phyloP scores from a whole-genome alignment of 2,329 filamentous ascomycete species.

The Pyrenophora teres region DNA sequence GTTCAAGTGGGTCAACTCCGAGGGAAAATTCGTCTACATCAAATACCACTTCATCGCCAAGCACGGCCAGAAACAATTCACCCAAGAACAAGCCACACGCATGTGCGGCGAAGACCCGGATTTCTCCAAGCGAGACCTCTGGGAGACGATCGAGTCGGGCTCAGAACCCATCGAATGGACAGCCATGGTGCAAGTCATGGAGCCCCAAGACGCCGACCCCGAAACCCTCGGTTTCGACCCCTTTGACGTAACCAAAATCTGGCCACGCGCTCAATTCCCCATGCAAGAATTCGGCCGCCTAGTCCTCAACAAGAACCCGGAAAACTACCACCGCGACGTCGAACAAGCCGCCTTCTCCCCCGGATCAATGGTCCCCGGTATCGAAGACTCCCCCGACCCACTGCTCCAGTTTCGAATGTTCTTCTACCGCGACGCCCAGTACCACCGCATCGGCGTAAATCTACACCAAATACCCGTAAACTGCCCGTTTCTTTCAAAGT shows the following conservation, averaged over 20 bases:
- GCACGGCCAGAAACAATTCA: conserved; percentile 56
- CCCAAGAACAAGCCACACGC: conserved; percentile 51
- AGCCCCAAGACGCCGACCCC: conserved; percentile 53
- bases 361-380: conserved; percentile 57
- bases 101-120: conserved; percentile 58
- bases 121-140: conserved; percentile 56
- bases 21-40: conserved; percentile 58
- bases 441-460: conserved; percentile 59
- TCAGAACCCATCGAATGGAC: conserved; percentile 51
- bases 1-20: conserved; percentile 55
- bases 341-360: conserved; percentile 52
- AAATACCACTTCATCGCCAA: conserved; percentile 57
- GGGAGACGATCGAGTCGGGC: conserved; percentile 51
- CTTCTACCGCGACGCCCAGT: conserved; percentile 53
- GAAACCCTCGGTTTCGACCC: conserved; percentile 58
- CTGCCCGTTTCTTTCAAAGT: conserved; percentile 56
- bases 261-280: conserved; percentile 56
- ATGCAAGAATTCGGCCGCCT: conserved; percentile 57
- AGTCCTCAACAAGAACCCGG: conserved; percentile 59
- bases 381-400: conserved; percentile 48
- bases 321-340: conserved; percentile 56
- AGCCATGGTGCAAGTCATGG: conserved; percentile 54
- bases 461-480: conserved; percentile 55
- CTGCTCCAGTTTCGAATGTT: conserved; percentile 33
- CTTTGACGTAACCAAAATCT: conserved; percentile 61